Percentiles rank a stretch among this genome's conserved stretches.
phyloP scores from a whole-genome alignment of 768 basidiomycete genomes.

The Hirschioporus abietinus region DNA sequence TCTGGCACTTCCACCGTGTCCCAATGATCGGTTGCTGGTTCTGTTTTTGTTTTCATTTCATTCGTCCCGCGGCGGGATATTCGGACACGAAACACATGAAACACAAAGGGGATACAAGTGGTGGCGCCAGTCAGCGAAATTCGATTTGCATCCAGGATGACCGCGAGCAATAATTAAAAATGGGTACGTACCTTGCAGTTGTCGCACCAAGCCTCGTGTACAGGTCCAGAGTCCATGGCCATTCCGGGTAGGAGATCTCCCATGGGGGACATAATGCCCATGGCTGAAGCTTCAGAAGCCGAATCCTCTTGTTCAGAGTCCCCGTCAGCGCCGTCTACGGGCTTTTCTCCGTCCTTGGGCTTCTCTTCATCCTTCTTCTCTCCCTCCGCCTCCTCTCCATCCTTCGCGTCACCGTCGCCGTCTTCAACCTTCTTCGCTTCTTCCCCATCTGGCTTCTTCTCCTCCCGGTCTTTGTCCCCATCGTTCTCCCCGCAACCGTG shows the following conservation, averaged over 20 bases:
- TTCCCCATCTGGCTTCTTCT: slow-evolving; percentile 23
- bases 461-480: slow-evolving; percentile 17
- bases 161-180: slow-evolving; percentile 22
- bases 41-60: neutral
- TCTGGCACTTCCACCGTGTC: slow-evolving; percentile 10
- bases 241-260: slow-evolving; percentile 19
- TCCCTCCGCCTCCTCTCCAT: slow-evolving; percentile 19
- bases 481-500: slow-evolving; percentile 18
- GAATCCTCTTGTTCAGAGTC: slow-evolving; percentile 17
- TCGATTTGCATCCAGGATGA: neutral
- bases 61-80: no score
- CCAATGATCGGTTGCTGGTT: slow-evolving; percentile 8
- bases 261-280: slow-evolving; percentile 7
- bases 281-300: slow-evolving; percentile 12
- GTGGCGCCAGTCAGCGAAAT: neutral
- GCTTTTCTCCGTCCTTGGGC: slow-evolving; percentile 10
- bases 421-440: slow-evolving; percentile 26
- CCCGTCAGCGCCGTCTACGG: slow-evolving; percentile 14
- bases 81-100: neutral
- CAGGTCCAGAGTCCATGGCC: slow-evolving; percentile 41
- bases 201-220: slow-evolving; percentile 24
- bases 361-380: slow-evolving; percentile 26
- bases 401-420: slow-evolving; percentile 12
- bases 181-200: slow-evolving; percentile 7
- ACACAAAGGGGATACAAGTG: neutral